Conservation (phyloP, 257 asterid genomes). For the Salvia splendens region DNA sequence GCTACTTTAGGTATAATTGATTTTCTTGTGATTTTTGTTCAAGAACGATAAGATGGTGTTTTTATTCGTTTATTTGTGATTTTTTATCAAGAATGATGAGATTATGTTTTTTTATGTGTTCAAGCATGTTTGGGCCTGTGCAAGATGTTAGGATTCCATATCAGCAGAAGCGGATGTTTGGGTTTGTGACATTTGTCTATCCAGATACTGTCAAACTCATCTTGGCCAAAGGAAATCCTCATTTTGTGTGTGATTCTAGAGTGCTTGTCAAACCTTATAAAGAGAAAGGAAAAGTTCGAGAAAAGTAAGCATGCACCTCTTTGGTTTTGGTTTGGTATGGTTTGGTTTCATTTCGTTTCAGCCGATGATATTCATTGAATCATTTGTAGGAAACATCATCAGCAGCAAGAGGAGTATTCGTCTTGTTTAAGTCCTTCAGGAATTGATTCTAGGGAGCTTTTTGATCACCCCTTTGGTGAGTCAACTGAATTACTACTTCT, state of each 20-base stretch:
- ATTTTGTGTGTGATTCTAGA: slow-evolving; percentile 90
- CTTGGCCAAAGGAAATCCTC: slow-evolving; percentile 91
- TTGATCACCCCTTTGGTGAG: slow-evolving; percentile 76
- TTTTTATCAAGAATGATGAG: too few species aligned
- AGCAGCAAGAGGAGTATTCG: slow-evolving; percentile 60
- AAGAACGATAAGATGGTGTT: slow-evolving; percentile 2
- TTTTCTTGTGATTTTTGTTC: background rate
- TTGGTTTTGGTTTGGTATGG: background rate
- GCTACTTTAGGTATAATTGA: slow-evolving; percentile 63
- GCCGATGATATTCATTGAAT: slow-evolving; percentile 7
- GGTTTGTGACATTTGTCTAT: slow-evolving; percentile 78
- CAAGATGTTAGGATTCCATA: slow-evolving; percentile 94
- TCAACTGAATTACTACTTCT: background rate
- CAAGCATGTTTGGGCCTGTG: slow-evolving; percentile 82
- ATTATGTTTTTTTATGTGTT: background rate
- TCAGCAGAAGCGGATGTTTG: slow-evolving; percentile 95
- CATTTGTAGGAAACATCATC: slow-evolving; percentile 62
- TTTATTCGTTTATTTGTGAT: background rate
- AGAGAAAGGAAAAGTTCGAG: slow-evolving; percentile 85
- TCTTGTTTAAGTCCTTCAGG: slow-evolving; percentile 69
- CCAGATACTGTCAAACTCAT: slow-evolving; percentile 87
- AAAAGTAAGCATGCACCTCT: slow-evolving; percentile 46
- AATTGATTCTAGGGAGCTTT: slow-evolving; percentile 64
- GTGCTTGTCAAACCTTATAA: slow-evolving; percentile 96
- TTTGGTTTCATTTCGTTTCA: background rate